Evolutionary conservation across 768 basidiomycete species (phyloP).

Genomic region (Auricularia sp.): DNA sequence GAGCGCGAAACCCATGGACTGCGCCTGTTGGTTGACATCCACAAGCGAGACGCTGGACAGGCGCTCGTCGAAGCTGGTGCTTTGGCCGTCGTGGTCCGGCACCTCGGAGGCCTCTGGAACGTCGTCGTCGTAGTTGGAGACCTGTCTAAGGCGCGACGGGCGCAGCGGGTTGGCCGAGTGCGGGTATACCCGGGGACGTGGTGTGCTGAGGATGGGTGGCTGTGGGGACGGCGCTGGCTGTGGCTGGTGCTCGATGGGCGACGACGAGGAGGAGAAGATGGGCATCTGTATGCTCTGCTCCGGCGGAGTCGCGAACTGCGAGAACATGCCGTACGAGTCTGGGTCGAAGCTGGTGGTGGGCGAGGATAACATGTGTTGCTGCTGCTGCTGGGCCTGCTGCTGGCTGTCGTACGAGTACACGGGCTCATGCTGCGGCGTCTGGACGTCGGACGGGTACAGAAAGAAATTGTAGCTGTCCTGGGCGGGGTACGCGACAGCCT

Average conservation of each 20-base stretch:
- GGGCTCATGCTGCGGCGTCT: neutral
- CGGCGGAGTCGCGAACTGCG: neutral
- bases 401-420: neutral
- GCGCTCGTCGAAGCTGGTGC: neutral
- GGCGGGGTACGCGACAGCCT: neutral
- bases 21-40: neutral
- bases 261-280: neutral
- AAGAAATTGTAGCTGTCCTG: neutral
- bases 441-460: neutral
- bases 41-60: neutral
- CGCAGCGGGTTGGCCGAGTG: neutral
- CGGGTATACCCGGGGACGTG: neutral
- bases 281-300: neutral
- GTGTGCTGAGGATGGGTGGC: neutral
- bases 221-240: neutral
- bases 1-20: neutral
- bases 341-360: neutral
- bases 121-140: constrained; percentile 1
- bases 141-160: neutral
- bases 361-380: neutral
- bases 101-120: neutral
- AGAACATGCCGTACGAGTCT: neutral
- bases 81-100: neutral
- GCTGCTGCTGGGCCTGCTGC: neutral
- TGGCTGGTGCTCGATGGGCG: neutral